Evolutionary conservation across 1,284 basidiomycete species (phyloP), one percentile per base, ranked within the genome.

Genomic region (Cutaneotrichosporon dermatis): DNA sequence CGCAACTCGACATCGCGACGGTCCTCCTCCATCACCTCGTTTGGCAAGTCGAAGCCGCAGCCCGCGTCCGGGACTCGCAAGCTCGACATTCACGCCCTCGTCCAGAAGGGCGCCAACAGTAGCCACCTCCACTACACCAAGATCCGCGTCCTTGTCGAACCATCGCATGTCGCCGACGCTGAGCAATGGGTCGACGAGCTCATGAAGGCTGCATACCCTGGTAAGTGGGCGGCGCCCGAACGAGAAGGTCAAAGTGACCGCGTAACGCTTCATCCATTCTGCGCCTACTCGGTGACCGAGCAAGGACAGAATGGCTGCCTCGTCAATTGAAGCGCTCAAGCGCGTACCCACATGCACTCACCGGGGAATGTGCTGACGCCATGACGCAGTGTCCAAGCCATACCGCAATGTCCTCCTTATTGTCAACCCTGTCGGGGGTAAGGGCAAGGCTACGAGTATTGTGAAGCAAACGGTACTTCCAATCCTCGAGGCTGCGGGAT

Each of bases 361-460:
- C n/a, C n/a, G n/a, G 37, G 37, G 37, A 39, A n/a, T 7, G 12
- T 35, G 36, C n/a, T 50, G 34, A 56, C 25, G 0, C 6, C 53
- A n/a, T n/a, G n/a, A n/a, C n/a, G 37, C 37, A 59, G 57, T 64
- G 33, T 72, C 84, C 16, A 80, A 82, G 60, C 84, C 81, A 8
- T 72, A 75, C 57, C 79, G 83, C 57, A 72, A 76, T 25, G 76
- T 92, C 25, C 83, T 86, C 61, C 81, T 97, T 1, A 76, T 97
- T n/a, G 82, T 97, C 63, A 98, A 98, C 73, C 94, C 94, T 2
- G 79, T 84, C 55, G 88, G 93, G 59, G 94, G 94, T 2, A 80
- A 94, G 83, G 89, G 89, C 50, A 89, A 88, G 72, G 88, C 83
- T 0, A 77, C 76, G 9, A 65, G 80, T 0, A 79, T 88, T 0